phyloP scores from a whole-genome alignment of 208 protist genomes.

The Wallacemonas sp. region DNA sequence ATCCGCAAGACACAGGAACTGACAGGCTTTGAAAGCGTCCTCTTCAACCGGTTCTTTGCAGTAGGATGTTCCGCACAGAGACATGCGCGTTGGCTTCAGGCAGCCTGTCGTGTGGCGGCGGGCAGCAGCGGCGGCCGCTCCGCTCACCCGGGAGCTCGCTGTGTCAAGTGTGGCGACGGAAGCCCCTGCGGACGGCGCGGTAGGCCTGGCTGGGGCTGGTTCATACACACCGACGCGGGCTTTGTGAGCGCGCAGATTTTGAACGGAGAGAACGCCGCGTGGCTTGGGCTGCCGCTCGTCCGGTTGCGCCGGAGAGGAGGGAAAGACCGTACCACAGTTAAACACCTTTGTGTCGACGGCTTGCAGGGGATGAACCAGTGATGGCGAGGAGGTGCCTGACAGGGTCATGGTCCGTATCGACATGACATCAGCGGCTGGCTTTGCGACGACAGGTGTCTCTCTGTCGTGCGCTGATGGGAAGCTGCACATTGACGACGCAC shows the following conservation, averaged over 20 bases:
- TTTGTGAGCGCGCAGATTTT: conserved; percentile 7
- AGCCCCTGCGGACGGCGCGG: too few species aligned
- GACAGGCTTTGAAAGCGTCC: conserved; percentile 6
- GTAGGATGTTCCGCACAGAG: background rate
- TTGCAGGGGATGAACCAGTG: too few species aligned
- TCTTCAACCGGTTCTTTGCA: background rate
- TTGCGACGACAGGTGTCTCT: too few species aligned
- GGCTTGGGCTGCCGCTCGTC: background rate
- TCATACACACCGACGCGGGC: background rate
- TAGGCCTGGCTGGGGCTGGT: background rate
- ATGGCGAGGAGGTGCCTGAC: too few species aligned
- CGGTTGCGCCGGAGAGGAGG: too few species aligned
- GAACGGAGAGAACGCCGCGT: conserved; percentile 4
- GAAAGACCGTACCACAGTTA: too few species aligned
- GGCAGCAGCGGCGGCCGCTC: background rate
- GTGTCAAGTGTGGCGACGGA: conserved; percentile 1
- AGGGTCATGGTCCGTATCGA: too few species aligned
- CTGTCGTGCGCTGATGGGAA: too few species aligned
- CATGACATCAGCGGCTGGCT: too few species aligned
- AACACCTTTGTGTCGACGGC: too few species aligned
- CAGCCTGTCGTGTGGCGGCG: background rate
- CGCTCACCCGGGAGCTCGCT: background rate
- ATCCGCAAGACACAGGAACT: conserved; percentile 7
- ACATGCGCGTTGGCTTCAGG: background rate
- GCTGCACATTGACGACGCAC: too few species aligned